These are phyloP conservation scores for Aspergillus ruber DNA, from an alignment of 2,329 filamentous ascomycete genomes.

Conservation along the genomic window DNA sequence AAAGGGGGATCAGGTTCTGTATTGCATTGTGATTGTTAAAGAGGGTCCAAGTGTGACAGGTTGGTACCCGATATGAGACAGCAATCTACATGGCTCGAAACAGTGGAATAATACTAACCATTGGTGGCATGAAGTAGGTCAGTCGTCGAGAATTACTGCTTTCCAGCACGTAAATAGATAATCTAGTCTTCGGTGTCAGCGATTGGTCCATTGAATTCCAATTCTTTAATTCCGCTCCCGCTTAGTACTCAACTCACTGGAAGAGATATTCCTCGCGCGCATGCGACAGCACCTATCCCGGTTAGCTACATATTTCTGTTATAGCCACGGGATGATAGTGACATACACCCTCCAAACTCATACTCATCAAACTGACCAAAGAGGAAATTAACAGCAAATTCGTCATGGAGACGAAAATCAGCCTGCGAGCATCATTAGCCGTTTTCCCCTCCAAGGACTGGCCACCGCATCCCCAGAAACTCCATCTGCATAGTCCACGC, in stretches of 20 bases:
- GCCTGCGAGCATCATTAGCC: slow-evolving; percentile 28
- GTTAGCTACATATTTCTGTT: not conserved
- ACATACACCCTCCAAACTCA: slow-evolving; percentile 50
- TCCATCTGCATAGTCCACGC: not conserved
- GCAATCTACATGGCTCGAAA: not conserved
- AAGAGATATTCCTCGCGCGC: slow-evolving; percentile 58
- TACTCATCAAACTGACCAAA: slow-evolving; percentile 52
- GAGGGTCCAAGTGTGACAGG: not conserved
- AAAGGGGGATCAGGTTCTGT: slow-evolving; percentile 54
- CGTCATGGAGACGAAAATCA: slow-evolving; percentile 55
- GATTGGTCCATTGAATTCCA: not conserved
- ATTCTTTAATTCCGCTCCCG: no score
- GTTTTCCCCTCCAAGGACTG: not conserved
- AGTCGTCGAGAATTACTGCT: slow-evolving; percentile 41
- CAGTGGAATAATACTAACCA: slow-evolving; percentile 27
- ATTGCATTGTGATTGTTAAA: not conserved
- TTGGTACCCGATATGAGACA: no score
- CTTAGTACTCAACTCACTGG: slow-evolving; percentile 43
- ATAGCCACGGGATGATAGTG: not conserved
- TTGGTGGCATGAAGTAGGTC: slow-evolving; percentile 43
- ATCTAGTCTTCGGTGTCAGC: slow-evolving; percentile 15
- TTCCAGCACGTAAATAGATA: slow-evolving; percentile 41
- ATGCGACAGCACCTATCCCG: slow-evolving; percentile 49
- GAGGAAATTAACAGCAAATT: slow-evolving; percentile 57
- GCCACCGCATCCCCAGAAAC: not conserved